Percentiles rank a stretch among this genome's conserved stretches.
Conservation (phyloP, 176 grass and related monocot species). For the Echinochloa phyllopogon region DNA sequence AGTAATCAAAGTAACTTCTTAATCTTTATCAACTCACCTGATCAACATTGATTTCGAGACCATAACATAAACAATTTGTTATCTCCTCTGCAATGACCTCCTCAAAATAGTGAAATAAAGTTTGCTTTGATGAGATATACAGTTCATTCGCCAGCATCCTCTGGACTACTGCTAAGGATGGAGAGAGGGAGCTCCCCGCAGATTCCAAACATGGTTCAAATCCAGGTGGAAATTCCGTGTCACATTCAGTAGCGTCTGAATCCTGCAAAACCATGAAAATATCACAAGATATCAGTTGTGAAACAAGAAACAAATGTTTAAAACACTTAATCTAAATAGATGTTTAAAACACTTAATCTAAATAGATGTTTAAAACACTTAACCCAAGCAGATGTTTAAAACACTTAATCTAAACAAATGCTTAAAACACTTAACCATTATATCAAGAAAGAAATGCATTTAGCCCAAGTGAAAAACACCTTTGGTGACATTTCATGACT, state of each 20-base stretch:
- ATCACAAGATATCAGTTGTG: constrained; percentile 18
- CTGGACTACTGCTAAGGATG: constrained; percentile 33
- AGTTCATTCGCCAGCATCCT: constrained; percentile 69
- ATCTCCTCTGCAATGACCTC: constrained; percentile 76
- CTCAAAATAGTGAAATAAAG: constrained; percentile 76
- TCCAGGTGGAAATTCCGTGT: constrained; percentile 78
- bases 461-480: constrained; percentile 34
- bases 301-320: constrained; percentile 31
- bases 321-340: not conserved
- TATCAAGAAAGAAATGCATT: constrained; percentile 17
- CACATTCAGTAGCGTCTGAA: constrained; percentile 38
- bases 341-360: too few relatives aligned
- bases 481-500: constrained; percentile 45
- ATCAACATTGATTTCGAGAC: constrained; percentile 38
- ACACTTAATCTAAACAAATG: constrained; percentile 9
- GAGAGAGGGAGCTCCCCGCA: constrained; percentile 40
- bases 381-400: too few relatives aligned
- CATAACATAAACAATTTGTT: constrained; percentile 62
- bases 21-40: constrained; percentile 53
- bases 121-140: constrained; percentile 74
- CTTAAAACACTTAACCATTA: constrained; percentile 13
- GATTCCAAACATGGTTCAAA: constrained; percentile 58
- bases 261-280: constrained; percentile 53
- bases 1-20: constrained; percentile 36
- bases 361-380: too few relatives aligned